Base-by-base conservation (phyloP, 768 basidiomycete species). In the Clavulina sp. region DNA sequence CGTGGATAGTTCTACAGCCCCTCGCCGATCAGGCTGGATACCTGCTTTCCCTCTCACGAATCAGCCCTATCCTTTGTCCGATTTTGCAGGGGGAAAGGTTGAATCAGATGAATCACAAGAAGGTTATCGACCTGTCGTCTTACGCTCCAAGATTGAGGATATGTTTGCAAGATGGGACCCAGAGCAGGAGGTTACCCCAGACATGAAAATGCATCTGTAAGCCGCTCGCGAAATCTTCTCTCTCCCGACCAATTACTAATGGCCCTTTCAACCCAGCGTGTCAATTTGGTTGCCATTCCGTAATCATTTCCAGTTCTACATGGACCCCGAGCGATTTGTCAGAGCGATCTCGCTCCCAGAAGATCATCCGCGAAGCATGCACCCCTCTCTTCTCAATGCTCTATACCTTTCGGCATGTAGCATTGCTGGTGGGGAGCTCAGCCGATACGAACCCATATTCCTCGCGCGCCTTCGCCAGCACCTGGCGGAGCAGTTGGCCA, bases 331-430 rank as follows among this genome's bases (percentile, higher is more conserved):
- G 18, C 24, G 31, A 18, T 49, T 49, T 28, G 7, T 49, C 28
- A 7, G 18, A 18, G 7, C 26, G 18, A 18, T 49, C 48, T 16
- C 6, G 13, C 48, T 49, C 18, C 24, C 24, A 16, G 16, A 23
- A 16, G 7, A 6, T 7, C 28, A 49, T 49, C 48, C 48, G 18
- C 18, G 29, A 13, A 13, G 26, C 29, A 33, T 49, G 13, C 55
- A 54, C 40, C 55, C 55, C 4, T 30, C 34, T 26, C 47, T 56
- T n/a, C 47, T 56, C 21, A 56, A 56, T 34, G 55, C 47, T n/a
- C 54, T 56, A 4, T 56, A 33, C 29, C 34, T 56, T 6, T 30
- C 49, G 26, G 55, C 55, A 5, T 56, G 55, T 23, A 30, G 41
- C 23, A 49, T 43, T 33, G 46, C 48, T 9, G 48, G 48, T 26